Evolutionary conservation across 768 basidiomycete genomes (phyloP), one percentile per base, ranked within the genome.

Genomic region (Mycena galopus): DNA sequence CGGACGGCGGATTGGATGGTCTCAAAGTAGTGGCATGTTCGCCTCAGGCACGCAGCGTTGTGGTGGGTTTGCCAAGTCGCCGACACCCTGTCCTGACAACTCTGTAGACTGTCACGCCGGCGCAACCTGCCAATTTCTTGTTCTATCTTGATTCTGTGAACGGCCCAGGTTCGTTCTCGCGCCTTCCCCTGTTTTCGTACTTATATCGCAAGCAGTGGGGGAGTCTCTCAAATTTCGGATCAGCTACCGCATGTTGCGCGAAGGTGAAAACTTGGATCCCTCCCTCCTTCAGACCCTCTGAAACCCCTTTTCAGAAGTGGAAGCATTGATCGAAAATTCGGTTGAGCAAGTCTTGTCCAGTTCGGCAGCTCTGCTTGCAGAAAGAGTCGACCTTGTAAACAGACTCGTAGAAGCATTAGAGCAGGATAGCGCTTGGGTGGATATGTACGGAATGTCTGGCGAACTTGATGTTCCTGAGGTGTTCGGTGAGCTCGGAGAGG

Each of bases 231-330:
- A 81, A 29, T 83, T 97, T 35, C 82, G 86, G 27, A 91, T 98
- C 69, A 87, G 84, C 60, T 98, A 96, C 81, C 90, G 94, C 42
- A 91, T 91, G 84, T 82, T 97, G 29, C 91, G 91, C 23, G 95
- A 97, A 86, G 96, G 96, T 95, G 70, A 55, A 39, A 39, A 79
- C 61, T 33, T 42, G 57, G 42, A 14, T 57, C 30, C 35, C 12
- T 57, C 30, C 35, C 12, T 29, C 23, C 17, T 27, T 21, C 65
- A 33, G 39, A 29, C n/a, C 21, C 50, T 67, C 19, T 59, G 72
- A 60, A 63, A 59, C 44, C 37, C 55, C 55, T 62, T 71, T 55
- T 7, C 73, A 95, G 94, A 96, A 84, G 90, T 93, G 7, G 91
- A 91, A 77, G 83, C 85, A 9, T 80, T 94, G 42, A 87, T 94